phyloP scores from a whole-genome alignment of 2,329 filamentous ascomycete genomes.

The Cytospora paraplurivora region DNA sequence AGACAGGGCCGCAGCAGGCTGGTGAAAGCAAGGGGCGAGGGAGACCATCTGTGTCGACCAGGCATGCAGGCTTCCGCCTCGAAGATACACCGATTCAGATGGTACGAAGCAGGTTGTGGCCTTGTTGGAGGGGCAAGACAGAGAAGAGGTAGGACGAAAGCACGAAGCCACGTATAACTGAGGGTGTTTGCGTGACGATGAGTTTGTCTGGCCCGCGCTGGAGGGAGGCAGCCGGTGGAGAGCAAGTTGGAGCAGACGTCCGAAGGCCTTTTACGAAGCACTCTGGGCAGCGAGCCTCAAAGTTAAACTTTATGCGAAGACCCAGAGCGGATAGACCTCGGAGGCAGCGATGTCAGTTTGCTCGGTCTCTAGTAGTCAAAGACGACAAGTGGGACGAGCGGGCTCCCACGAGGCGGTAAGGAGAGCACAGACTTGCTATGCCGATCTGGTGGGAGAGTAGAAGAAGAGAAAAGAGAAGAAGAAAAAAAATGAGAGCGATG shows the following conservation, averaged over 20 bases:
- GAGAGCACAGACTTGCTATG: constrained; percentile 4
- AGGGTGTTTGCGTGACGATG: constrained; percentile 11
- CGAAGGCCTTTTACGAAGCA: not conserved
- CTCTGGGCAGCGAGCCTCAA: not conserved
- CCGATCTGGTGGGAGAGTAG: constrained; percentile 3
- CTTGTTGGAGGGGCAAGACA: constrained; percentile 17
- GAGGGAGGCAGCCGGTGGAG: not conserved
- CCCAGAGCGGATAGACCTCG: constrained; percentile 6
- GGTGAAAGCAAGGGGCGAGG: constrained; percentile 16
- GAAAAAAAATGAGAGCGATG: constrained; percentile 14
- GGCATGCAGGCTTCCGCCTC: constrained; percentile 23
- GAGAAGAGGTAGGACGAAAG: constrained; percentile 13
- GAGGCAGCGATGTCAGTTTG: constrained; percentile 8
- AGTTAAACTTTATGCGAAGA: constrained; percentile 6
- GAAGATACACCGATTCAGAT: constrained; percentile 16
- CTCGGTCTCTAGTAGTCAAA: constrained; percentile 1
- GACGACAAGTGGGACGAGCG: not conserved
- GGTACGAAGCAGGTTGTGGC: constrained; percentile 13
- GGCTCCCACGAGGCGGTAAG: constrained; percentile 5
- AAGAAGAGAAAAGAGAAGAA: not conserved
- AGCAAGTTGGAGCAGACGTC: not conserved
- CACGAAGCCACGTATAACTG: constrained; percentile 7
- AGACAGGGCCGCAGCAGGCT: constrained; percentile 24
- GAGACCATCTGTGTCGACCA: constrained; percentile 25
- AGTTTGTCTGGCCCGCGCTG: constrained; percentile 7